Conservation (phyloP, 169 alveolate genomes). For the Amoebophrya sp. region DNA sequence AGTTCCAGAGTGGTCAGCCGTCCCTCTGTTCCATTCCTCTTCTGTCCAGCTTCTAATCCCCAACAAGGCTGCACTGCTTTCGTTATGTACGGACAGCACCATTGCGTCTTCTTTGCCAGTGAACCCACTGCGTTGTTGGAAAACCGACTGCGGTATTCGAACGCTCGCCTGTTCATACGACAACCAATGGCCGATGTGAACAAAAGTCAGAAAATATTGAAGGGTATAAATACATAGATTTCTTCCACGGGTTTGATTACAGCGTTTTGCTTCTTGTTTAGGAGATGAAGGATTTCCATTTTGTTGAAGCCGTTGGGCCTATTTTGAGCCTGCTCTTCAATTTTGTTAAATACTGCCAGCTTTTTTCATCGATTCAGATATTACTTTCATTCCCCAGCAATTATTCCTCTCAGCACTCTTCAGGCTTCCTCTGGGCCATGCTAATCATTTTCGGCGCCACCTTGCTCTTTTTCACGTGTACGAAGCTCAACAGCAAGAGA, state of each 20-base stretch:
- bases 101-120: background rate
- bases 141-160: background rate
- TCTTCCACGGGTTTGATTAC: no score
- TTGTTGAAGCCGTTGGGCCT: no score
- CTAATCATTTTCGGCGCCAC: background rate
- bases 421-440: constrained; percentile 7
- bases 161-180: background rate
- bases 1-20: no score
- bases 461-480: background rate
- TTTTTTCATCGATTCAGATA: no score
- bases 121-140: background rate
- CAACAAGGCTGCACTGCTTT: background rate
- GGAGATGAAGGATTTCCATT: no score
- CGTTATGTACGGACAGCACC: background rate
- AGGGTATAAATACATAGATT: background rate
- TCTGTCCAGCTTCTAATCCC: no score
- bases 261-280: no score
- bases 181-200: background rate
- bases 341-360: no score
- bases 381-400: no score
- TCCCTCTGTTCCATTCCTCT: no score
- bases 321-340: no score
- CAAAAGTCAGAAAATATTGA: background rate
- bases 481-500: background rate
- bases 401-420: no score